Evolutionary conservation across 768 basidiomycete species (phyloP).

Genomic region (Dioszegia crocea): DNA sequence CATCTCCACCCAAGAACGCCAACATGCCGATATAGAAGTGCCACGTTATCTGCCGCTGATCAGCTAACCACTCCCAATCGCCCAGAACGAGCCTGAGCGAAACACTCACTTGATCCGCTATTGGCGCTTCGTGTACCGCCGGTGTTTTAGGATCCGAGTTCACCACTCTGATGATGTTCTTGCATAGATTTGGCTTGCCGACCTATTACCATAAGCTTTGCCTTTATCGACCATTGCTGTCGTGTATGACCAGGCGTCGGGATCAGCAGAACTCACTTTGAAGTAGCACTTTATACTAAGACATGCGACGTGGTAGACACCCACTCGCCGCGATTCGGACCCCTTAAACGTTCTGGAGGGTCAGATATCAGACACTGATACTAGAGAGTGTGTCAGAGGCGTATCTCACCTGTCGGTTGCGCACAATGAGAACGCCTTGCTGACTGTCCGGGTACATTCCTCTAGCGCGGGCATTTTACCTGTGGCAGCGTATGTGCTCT

Average conservation of each 20-base stretch:
- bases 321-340: slow-evolving; percentile 66
- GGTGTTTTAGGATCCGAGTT: slow-evolving; percentile 82
- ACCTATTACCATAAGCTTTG: slow-evolving; percentile 56
- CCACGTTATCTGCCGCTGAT: slow-evolving; percentile 69
- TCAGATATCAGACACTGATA: not conserved
- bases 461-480: slow-evolving; percentile 66
- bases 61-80: not conserved
- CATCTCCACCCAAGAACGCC: slow-evolving; percentile 88
- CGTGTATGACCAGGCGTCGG: too few relatives aligned
- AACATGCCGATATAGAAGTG: slow-evolving; percentile 93
- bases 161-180: slow-evolving; percentile 85
- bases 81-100: too few relatives aligned
- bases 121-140: slow-evolving; percentile 67
- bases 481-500: slow-evolving; percentile 52
- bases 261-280: too few relatives aligned
- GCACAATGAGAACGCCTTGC: slow-evolving; percentile 84
- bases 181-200: slow-evolving; percentile 82
- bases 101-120: slow-evolving; percentile 68
- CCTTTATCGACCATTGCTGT: too few relatives aligned
- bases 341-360: slow-evolving; percentile 52
- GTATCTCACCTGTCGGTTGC: slow-evolving; percentile 68
- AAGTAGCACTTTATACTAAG: slow-evolving; percentile 92
- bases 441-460: slow-evolving; percentile 77
- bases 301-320: slow-evolving; percentile 91
- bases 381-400: too few relatives aligned